Percentiles rank a stretch among this genome's conserved stretches.
Conservation (phyloP, 2,329 filamentous ascomycete species). For the Nothophoma quercina region DNA sequence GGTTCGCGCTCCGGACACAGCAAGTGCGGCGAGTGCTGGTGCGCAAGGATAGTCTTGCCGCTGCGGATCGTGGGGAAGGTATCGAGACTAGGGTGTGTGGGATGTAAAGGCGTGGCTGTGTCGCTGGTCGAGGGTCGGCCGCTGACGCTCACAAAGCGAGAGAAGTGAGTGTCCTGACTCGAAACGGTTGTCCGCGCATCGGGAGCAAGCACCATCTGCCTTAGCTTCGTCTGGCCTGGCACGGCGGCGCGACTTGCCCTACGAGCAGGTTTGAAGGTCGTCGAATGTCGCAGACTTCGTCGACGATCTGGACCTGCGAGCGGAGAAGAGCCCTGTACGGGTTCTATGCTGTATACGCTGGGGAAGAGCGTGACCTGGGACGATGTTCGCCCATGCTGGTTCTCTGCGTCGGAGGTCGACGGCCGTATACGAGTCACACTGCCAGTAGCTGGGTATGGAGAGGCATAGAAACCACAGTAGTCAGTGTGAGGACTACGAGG, state of each 20-base stretch:
- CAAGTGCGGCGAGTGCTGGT: slow-evolving; percentile 38
- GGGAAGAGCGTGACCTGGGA: slow-evolving; percentile 36
- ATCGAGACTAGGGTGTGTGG: slow-evolving; percentile 25
- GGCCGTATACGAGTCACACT: slow-evolving; percentile 34
- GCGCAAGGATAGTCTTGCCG: not conserved
- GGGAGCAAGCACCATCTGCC: slow-evolving; percentile 45
- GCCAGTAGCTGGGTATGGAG: slow-evolving; percentile 28
- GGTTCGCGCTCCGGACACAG: slow-evolving; percentile 37
- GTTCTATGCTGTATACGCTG: slow-evolving; percentile 17
- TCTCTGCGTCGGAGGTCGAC: not conserved
- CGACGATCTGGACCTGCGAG: slow-evolving; percentile 16
- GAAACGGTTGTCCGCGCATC: slow-evolving; percentile 31
- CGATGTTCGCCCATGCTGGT: slow-evolving; percentile 26
- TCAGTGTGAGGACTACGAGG: slow-evolving; percentile 20
- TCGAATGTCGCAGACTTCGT: slow-evolving; percentile 25
- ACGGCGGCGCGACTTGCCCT: slow-evolving; percentile 41
- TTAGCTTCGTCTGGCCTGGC: slow-evolving; percentile 43
- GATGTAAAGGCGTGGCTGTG: slow-evolving; percentile 38
- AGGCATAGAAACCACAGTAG: slow-evolving; percentile 32
- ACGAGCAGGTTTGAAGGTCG: slow-evolving; percentile 26
- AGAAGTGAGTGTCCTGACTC: slow-evolving; percentile 28
- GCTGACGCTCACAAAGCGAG: slow-evolving; percentile 29
- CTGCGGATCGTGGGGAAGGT: slow-evolving; percentile 20
- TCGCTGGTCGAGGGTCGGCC: slow-evolving; percentile 43
- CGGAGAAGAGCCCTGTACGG: slow-evolving; percentile 23